A percentile compares a stretch with the other conserved stretches of the same genome.
Evolutionary conservation across 371 early-diverging fungal genomes (phyloP).

Genomic region (Blastocladiella emersonii): DNA sequence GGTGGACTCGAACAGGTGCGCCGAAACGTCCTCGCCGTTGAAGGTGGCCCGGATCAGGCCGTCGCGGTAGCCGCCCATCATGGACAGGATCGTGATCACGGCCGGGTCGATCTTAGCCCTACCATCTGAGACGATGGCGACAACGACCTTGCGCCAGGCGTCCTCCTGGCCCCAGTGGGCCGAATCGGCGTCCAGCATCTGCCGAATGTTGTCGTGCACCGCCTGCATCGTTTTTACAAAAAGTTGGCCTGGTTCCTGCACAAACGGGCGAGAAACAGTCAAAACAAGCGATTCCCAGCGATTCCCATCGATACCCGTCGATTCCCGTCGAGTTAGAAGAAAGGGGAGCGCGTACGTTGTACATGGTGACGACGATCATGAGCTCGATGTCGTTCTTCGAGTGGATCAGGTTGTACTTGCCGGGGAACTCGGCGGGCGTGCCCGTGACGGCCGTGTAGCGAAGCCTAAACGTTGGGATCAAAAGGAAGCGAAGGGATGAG

Average conservation of each 20-base stretch:
- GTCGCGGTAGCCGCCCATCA: slow-evolving; percentile 52
- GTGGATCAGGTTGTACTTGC: slow-evolving; percentile 32
- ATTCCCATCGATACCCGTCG: no score
- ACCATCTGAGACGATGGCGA: slow-evolving; percentile 76
- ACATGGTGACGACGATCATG: slow-evolving; percentile 57
- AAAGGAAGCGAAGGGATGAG: no score
- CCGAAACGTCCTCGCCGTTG: slow-evolving; percentile 27
- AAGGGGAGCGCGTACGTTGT: slow-evolving; percentile 16
- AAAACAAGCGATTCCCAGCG: no score
- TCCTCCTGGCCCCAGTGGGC: slow-evolving; percentile 54
- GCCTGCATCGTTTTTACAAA: slow-evolving; percentile 61
- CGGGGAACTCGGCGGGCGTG: slow-evolving; percentile 39
- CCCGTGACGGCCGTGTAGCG: slow-evolving; percentile 57
- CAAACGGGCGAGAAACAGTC: slow-evolving; percentile 14
- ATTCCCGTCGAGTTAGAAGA: neutral
- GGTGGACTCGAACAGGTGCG: slow-evolving; percentile 86
- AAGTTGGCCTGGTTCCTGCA: slow-evolving; percentile 9
- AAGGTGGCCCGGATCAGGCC: neutral
- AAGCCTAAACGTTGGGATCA: slow-evolving; percentile 14
- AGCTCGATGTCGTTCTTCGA: slow-evolving; percentile 39
- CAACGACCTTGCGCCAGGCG: slow-evolving; percentile 71
- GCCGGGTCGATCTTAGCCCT: slow-evolving; percentile 45
- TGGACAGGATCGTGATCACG: slow-evolving; percentile 36
- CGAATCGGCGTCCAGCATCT: slow-evolving; percentile 45
- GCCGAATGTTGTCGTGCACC: slow-evolving; percentile 63